Evolutionary conservation across 2,329 filamentous ascomycete genomes (phyloP), one percentile per base, ranked within the genome.

Genomic region (Exophiala sp.): DNA sequence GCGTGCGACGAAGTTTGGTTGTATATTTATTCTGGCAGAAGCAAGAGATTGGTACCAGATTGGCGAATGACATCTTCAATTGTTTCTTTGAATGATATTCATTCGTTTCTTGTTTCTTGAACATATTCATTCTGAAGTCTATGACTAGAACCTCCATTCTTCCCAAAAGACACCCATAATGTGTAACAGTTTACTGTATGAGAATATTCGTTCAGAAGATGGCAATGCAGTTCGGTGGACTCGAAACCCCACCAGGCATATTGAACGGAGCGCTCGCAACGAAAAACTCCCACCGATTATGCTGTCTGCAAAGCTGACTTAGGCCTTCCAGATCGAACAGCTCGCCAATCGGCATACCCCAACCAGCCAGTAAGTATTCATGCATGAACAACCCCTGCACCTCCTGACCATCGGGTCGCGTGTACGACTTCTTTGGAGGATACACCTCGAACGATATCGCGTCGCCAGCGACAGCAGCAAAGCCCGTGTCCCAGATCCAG

Each of bases 401-500:
- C 8, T 45, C 14, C 20, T 45, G 33, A 16, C 53, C 47, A 38
- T 51, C 32, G 21, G 40, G 42, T 5, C 53, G 41, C 7, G 41
- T 29, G 52, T 53, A 52, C n/a, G 36, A 47, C 18, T 52, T 40
- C 35, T 57, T 51, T 1, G 57, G 50, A 58, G 54, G 55, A 38
- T 75, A 74, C 54, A 85, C 82, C 2, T 80, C 79, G 36, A 68
- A 78, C 4, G 71, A 73, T 8, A 80, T 77, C 45, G 75, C 73
- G 54, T 85, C 82, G 1, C 81, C 77, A 0, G 76, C 82, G 0
- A 83, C 75, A 1, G 81, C 82, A 0, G 79, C 69, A 59, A 85
- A 82, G 11, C 72, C 69, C 46, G 77, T 72, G 50, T 83, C 76
- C 80, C 81, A 84, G 14, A 84, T 68, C 81, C 81, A 85, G 35